These are phyloP conservation scores for Chytriomyces confervae DNA, from an alignment of 192 early-diverging fungal genomes.

Conservation along the genomic window DNA sequence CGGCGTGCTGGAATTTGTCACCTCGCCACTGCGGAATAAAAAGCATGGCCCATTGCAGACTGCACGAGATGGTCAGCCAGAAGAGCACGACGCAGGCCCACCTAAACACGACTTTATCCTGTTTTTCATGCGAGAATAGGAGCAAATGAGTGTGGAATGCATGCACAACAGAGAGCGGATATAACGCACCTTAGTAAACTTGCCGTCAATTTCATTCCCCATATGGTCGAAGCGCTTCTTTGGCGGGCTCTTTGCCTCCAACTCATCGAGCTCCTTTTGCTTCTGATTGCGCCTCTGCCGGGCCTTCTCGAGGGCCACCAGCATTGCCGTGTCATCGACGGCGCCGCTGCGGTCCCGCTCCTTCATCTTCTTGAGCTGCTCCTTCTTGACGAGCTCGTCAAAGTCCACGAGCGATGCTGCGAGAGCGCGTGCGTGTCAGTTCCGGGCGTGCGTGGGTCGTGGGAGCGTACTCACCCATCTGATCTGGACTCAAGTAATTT, in stretches of 20 bases:
- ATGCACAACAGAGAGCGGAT: background rate
- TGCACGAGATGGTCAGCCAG: background rate
- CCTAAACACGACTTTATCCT: too few relatives aligned
- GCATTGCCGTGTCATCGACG: too few relatives aligned
- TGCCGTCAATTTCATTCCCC: conserved; percentile 10
- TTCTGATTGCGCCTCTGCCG: background rate
- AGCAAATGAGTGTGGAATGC: background rate
- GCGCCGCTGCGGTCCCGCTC: too few relatives aligned
- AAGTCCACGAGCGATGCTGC: too few relatives aligned
- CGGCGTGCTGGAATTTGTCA: background rate
- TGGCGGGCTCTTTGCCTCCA: background rate
- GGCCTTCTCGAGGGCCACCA: too few relatives aligned
- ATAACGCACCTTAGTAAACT: background rate
- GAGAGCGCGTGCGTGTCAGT: too few relatives aligned
- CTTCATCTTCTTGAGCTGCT: too few relatives aligned
- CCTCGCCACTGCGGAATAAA: background rate
- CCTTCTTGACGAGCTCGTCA: too few relatives aligned
- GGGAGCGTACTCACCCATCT: too few relatives aligned
- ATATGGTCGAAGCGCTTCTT: background rate
- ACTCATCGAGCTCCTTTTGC: background rate
- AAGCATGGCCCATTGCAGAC: background rate
- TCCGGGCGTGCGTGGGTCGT: too few relatives aligned
- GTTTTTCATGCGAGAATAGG: too few relatives aligned
- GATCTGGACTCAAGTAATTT: too few relatives aligned
- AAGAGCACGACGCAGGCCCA: background rate